Evolutionary conservation across 2,329 filamentous ascomycete genomes (phyloP).

Genomic region (Zymoseptoria passerinii): DNA sequence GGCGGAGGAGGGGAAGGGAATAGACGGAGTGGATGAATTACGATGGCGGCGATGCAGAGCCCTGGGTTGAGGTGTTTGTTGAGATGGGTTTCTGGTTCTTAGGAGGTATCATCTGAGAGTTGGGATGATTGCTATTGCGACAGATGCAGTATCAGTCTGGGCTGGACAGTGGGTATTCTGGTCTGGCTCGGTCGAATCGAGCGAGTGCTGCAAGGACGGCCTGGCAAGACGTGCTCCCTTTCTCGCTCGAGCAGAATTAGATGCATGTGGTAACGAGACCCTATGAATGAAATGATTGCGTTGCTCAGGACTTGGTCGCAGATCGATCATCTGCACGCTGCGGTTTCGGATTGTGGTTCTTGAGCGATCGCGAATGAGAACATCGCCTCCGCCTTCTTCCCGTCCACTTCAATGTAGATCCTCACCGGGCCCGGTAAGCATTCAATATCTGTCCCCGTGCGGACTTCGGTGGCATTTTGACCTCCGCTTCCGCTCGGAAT

Average conservation of each 20-base stretch:
- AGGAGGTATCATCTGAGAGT: not conserved
- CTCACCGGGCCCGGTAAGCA: too few species aligned
- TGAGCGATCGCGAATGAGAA: too few species aligned
- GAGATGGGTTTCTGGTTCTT: not conserved
- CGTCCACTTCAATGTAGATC: too few species aligned
- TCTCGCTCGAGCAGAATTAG: not conserved
- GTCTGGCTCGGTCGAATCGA: not conserved
- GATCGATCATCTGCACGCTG: not conserved
- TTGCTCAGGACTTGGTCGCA: not conserved
- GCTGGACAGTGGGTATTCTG: too few species aligned
- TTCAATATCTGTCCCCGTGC: too few species aligned
- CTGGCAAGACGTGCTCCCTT: not conserved
- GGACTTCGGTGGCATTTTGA: too few species aligned
- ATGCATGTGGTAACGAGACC: not conserved
- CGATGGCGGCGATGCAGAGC: too few species aligned
- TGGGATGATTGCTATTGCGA: too few species aligned
- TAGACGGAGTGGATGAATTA: not conserved
- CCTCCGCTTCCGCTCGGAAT: too few species aligned
- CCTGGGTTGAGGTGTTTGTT: not conserved
- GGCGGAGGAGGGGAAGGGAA: not conserved
- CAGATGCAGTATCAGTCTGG: too few species aligned
- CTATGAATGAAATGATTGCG: not conserved
- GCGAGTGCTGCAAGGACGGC: not conserved
- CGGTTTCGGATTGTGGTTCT: too few species aligned
- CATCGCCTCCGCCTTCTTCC: too few species aligned